phyloP scores from a whole-genome alignment of 768 basidiomycete genomes.

The Lactarius trivialis region DNA sequence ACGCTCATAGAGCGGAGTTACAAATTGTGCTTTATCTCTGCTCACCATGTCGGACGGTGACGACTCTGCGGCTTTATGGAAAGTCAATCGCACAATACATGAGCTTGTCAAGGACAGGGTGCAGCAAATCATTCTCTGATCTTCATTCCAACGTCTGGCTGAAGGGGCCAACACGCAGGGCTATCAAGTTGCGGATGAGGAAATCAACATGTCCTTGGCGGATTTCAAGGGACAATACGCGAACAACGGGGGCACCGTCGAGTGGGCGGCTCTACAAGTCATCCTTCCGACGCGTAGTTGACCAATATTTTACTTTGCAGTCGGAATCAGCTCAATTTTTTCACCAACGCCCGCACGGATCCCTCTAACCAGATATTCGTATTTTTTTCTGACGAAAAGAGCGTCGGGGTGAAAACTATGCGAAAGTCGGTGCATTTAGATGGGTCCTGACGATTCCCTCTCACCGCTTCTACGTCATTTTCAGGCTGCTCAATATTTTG shows the following conservation, averaged over 20 bases:
- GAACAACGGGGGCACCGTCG: conserved; percentile 65
- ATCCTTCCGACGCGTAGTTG: neutral
- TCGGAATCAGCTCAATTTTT: conserved; percentile 86
- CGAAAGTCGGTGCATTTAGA: conserved; percentile 61
- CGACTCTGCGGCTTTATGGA: conserved; percentile 87
- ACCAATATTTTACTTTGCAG: conserved; percentile 37
- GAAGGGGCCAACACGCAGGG: conserved; percentile 51
- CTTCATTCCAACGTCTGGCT: conserved; percentile 15
- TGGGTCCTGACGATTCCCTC: neutral
- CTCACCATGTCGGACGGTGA: conserved; percentile 61
- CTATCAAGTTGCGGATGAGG: conserved; percentile 89
- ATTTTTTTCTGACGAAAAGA: conserved; percentile 92
- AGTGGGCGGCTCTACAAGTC: conserved; percentile 49
- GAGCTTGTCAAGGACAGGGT: conserved; percentile 96
- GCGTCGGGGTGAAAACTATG: conserved; percentile 97
- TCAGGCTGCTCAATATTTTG: conserved; percentile 79
- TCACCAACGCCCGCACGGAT: conserved; percentile 64
- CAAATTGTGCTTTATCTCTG: conserved; percentile 32
- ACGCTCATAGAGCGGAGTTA: conserved; percentile 44
- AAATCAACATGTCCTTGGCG: conserved; percentile 81
- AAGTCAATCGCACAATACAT: conserved; percentile 93
- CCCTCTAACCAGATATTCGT: conserved; percentile 80
- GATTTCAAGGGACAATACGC: conserved; percentile 73
- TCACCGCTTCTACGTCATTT: neutral
- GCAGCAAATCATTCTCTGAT: conserved; percentile 27